A percentile compares a stretch with the other conserved stretches of the same genome.
These are phyloP conservation scores for Magnusiomyces paraingens DNA, from an alignment of 1,139 yeast species.

Conservation along the genomic window DNA sequence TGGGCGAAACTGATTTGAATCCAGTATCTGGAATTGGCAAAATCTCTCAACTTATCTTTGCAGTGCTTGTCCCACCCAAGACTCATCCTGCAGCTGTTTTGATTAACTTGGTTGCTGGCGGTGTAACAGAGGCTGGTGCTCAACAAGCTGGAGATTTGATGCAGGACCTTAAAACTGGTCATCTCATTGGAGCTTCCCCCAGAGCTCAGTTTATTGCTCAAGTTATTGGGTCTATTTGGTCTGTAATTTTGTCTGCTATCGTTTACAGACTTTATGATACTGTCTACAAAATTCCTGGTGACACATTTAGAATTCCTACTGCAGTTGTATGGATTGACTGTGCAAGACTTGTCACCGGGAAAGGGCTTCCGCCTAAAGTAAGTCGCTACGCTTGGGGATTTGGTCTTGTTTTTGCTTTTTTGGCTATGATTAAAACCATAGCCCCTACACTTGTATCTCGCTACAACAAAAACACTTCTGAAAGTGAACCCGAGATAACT, in stretches of 20 bases:
- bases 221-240: constrained; percentile 77
- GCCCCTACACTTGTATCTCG: not conserved
- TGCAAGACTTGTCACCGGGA: constrained; percentile 85
- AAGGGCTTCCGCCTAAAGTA: constrained; percentile 80
- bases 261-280: constrained; percentile 77
- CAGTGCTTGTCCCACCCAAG: constrained; percentile 62
- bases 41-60: constrained; percentile 81
- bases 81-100: constrained; percentile 74
- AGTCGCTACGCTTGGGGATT: constrained; percentile 56
- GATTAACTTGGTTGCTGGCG: constrained; percentile 88
- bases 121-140: constrained; percentile 97
- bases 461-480: not conserved
- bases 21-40: constrained; percentile 98
- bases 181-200: constrained; percentile 85
- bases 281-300: constrained; percentile 79
- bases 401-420: constrained; percentile 60
- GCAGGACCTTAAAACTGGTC: constrained; percentile 97
- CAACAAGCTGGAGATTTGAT: constrained; percentile 97
- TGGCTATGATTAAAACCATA: constrained; percentile 46
- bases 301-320: constrained; percentile 80
- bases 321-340: constrained; percentile 97
- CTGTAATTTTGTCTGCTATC: constrained; percentile 67
- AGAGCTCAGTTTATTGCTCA: constrained; percentile 89
- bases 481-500: not conserved
- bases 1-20: constrained; percentile 94